Evolutionary conservation across 1,284 basidiomycete genomes (phyloP).

Genomic region (Rugosomyces carneus): DNA sequence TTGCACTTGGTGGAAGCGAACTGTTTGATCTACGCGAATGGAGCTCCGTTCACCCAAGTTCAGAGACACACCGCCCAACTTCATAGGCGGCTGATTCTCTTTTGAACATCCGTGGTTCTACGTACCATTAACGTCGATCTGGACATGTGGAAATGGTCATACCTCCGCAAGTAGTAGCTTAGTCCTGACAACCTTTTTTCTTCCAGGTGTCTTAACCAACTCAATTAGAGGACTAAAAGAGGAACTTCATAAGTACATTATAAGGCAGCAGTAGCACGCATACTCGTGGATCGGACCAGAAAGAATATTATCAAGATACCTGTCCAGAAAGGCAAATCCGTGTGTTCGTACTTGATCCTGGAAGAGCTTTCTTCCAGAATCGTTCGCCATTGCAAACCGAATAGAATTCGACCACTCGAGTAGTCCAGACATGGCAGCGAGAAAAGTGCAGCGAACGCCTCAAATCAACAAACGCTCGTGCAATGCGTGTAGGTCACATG

Average conservation of each 20-base stretch:
- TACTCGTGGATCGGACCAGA: conserved; percentile 61
- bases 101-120: conserved; percentile 7
- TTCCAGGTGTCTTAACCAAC: conserved; percentile 76
- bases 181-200: conserved; percentile 52
- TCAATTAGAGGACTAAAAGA: conserved; percentile 59
- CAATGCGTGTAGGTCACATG: not conserved
- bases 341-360: conserved; percentile 67
- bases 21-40: not conserved
- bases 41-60: conserved; percentile 26
- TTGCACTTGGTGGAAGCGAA: not conserved
- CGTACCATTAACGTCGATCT: not conserved
- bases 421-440: conserved; percentile 29
- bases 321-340: conserved; percentile 71
- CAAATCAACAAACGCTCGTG: no score
- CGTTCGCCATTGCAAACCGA: conserved; percentile 61
- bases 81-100: conserved; percentile 38
- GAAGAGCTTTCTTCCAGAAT: conserved; percentile 62
- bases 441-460: not conserved
- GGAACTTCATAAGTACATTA: conserved; percentile 1
- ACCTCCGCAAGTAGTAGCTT: conserved; percentile 23
- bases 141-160: not conserved
- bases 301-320: conserved; percentile 69
- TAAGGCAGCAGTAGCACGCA: conserved; percentile 16
- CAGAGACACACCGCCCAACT: conserved; percentile 47
- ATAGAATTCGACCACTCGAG: conserved; percentile 62